These are phyloP conservation scores for Evansstolkia leycettana DNA, from an alignment of 495 filamentous ascomycete genomes.

Conservation along the genomic window DNA sequence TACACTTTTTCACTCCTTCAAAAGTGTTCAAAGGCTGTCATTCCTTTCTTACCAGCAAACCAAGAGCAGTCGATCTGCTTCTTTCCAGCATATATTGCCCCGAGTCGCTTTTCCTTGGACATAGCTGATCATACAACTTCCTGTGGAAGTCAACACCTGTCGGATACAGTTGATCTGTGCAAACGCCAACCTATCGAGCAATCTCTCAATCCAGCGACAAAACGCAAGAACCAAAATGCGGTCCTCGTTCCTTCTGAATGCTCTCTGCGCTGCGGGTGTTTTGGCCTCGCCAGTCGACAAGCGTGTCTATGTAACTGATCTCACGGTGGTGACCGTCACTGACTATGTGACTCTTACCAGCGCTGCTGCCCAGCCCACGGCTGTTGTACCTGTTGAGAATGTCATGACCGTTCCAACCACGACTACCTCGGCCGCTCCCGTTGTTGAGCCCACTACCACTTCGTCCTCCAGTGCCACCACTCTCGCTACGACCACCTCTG, in stretches of 20 bases:
- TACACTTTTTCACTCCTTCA: conserved; percentile 26
- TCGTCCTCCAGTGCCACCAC: conserved; percentile 13
- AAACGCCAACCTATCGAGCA: conserved; percentile 3
- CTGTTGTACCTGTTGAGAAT: conserved; percentile 5
- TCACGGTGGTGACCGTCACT: conserved; percentile 47
- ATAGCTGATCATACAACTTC: conserved; percentile 16
- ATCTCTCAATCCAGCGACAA: conserved; percentile 1
- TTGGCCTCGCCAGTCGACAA: conserved; percentile 44
- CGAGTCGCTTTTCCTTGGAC: conserved; percentile 2
- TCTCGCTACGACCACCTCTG: conserved; percentile 10
- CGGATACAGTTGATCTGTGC: conserved; percentile 19
- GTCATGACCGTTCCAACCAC: conserved; percentile 3
- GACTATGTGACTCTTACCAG: conserved; percentile 45
- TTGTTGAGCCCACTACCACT: conserved; percentile 3
- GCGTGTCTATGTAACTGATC: conserved; percentile 41
- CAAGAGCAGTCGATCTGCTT: conserved; percentile 32
- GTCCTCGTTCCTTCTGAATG: conserved; percentile 48
- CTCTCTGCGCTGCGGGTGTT: conserved; percentile 49
- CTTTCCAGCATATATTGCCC: conserved; percentile 6
- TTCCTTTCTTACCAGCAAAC: conserved; percentile 17
- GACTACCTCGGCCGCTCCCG: not conserved
- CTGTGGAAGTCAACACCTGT: conserved; percentile 23
- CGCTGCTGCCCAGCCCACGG: conserved; percentile 31
- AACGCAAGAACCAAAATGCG: conserved; percentile 45
- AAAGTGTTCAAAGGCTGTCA: conserved; percentile 26